Percentiles rank a stretch among this genome's conserved stretches.
Evolutionary conservation across 371 early-diverging fungal species (phyloP).

Genomic region (Circinella umbellata): DNA sequence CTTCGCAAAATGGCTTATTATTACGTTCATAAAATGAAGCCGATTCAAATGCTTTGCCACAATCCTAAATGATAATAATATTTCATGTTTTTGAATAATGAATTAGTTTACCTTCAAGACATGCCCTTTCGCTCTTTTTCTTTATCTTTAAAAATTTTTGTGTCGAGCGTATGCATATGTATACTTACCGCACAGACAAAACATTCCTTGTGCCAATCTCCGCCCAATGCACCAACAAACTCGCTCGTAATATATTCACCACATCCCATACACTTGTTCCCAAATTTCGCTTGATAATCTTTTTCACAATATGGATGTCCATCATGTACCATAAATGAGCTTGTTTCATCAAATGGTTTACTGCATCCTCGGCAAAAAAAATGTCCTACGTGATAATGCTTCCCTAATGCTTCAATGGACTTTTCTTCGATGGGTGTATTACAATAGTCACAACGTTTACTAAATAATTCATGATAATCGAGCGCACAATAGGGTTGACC

Average conservation of each 20-base stretch:
- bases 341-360: conserved; percentile 59
- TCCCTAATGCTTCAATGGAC: conserved; percentile 68
- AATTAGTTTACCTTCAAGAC: background rate
- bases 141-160: background rate
- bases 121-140: background rate
- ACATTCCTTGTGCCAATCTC: conserved; percentile 75
- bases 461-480: conserved; percentile 70
- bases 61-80: conserved; percentile 40
- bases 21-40: conserved; percentile 55
- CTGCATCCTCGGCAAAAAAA: conserved; percentile 84
- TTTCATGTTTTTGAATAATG: background rate
- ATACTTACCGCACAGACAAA: conserved; percentile 70
- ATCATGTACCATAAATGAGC: conserved; percentile 68
- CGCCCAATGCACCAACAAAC: conserved; percentile 62
- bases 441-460: conserved; percentile 71
- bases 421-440: conserved; percentile 69
- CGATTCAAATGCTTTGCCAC: conserved; percentile 54
- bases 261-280: conserved; percentile 65
- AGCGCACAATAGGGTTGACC: conserved; percentile 67
- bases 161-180: background rate
- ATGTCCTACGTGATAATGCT: conserved; percentile 74
- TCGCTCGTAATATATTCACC: conserved; percentile 63
- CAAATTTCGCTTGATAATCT: conserved; percentile 71
- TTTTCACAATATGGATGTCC: conserved; percentile 79
- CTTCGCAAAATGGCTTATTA: conserved; percentile 67